phyloP scores from a whole-genome alignment of 1,139 yeast genomes.

The Suhomyces ambrosiae region DNA sequence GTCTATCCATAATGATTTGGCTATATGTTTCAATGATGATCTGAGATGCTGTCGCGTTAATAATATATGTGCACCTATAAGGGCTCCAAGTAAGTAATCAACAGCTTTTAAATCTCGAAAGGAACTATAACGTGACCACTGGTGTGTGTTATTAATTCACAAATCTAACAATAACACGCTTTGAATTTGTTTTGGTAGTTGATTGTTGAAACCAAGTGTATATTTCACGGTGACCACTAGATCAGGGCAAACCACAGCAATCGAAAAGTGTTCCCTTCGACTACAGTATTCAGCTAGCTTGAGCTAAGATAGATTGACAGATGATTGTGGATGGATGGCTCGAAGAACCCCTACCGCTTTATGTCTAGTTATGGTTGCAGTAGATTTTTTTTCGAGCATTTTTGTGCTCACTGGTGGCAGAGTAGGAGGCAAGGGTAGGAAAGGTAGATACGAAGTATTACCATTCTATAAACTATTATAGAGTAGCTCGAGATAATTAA shows the following conservation, averaged over 20 bases:
- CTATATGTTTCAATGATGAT: not conserved
- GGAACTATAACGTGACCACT: too few relatives aligned
- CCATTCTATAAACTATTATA: not conserved
- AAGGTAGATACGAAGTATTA: not conserved
- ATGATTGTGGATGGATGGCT: not conserved
- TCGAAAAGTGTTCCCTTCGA: not conserved
- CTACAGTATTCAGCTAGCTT: not conserved
- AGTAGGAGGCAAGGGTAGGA: not conserved
- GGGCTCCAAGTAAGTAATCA: too few relatives aligned
- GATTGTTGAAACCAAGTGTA: not conserved
- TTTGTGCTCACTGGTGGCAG: slow-evolving; percentile 2
- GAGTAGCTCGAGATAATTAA: too few relatives aligned
- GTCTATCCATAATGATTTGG: slow-evolving; percentile 37
- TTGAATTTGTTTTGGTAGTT: too few relatives aligned
- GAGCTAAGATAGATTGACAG: not conserved
- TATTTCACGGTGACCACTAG: not conserved
- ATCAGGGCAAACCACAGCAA: not conserved
- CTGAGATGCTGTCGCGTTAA: slow-evolving; percentile 1
- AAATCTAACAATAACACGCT: not conserved
- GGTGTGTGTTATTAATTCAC: too few relatives aligned
- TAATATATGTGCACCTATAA: not conserved
- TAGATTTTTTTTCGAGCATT: slow-evolving; percentile 2
- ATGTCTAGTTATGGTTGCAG: not conserved
- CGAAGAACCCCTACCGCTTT: not conserved
- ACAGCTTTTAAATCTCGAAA: too few relatives aligned